These are phyloP conservation scores for Kazachstania sp. DNA, from an alignment of 1,139 yeast genomes.

Conservation along the genomic window DNA sequence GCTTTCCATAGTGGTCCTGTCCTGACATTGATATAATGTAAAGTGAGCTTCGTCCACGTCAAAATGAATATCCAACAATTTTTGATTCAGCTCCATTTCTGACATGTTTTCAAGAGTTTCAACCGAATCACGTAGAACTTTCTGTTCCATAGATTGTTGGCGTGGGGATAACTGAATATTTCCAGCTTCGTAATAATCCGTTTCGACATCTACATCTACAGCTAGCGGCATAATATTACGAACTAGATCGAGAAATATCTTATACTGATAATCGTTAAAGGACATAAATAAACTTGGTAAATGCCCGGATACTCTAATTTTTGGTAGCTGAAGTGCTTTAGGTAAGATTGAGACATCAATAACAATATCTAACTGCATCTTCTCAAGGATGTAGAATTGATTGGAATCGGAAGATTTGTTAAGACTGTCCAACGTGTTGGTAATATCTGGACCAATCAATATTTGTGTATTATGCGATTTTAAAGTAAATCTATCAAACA, in stretches of 20 bases:
- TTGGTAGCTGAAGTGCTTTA: conserved; percentile 64
- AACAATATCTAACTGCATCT: conserved; percentile 61
- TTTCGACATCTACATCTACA: conserved; percentile 20
- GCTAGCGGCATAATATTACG: conserved; percentile 50
- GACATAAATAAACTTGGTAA: conserved; percentile 68
- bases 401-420: conserved; percentile 40
- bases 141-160: conserved; percentile 17
- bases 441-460: conserved; percentile 73
- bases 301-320: conserved; percentile 65
- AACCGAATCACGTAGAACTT: conserved; percentile 15
- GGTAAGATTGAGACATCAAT: conserved; percentile 82
- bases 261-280: conserved; percentile 83
- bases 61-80: conserved; percentile 60
- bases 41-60: conserved; percentile 55
- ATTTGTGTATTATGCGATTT: conserved; percentile 81
- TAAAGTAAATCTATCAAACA: conserved; percentile 83
- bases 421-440: conserved; percentile 64
- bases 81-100: conserved; percentile 39
- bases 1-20: conserved; percentile 52
- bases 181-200: conserved; percentile 14
- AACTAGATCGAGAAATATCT: conserved; percentile 70
- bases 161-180: conserved; percentile 2
- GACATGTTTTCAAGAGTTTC: conserved; percentile 16
- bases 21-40: conserved; percentile 58
- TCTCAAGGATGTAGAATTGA: conserved; percentile 51